A percentile compares a stretch with the other conserved stretches of the same genome.
Conservation (phyloP, 164 flowering plant genomes). For the Aristolochia californica region DNA sequence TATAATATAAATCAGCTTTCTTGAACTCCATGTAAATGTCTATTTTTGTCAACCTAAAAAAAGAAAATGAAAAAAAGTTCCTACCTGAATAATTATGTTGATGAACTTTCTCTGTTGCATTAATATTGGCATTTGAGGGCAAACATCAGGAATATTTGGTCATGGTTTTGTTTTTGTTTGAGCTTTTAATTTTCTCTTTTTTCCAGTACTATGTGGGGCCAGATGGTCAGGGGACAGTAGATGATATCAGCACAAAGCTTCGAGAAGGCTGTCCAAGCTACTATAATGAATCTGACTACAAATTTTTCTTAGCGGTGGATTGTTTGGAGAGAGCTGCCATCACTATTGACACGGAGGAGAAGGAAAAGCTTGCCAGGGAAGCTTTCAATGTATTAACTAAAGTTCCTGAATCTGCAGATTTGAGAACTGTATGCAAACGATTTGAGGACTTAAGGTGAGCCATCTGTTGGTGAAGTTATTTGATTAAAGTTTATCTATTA, state of each 20-base stretch:
- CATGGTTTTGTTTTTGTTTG: too few species aligned
- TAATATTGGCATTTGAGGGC: too few species aligned
- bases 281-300: constrained; percentile 91
- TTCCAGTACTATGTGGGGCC: constrained; percentile 92
- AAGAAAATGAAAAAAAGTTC: too few species aligned
- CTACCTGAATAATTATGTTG: too few species aligned
- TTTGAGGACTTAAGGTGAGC: constrained; percentile 92
- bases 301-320: constrained; percentile 92
- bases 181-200: neutral
- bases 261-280: constrained; percentile 97
- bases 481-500: too few species aligned
- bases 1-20: too few species aligned
- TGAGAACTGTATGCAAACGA: constrained; percentile 81
- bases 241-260: constrained; percentile 81
- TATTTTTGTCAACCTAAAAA: too few species aligned
- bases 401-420: constrained; percentile 93
- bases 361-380: constrained; percentile 79
- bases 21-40: too few species aligned
- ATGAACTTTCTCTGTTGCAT: too few species aligned
- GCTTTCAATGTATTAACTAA: constrained; percentile 69
- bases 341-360: constrained; percentile 51
- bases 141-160: too few species aligned
- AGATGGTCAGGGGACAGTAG: constrained; percentile 96
- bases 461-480: neutral
- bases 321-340: constrained; percentile 88